Percentiles rank a stretch among this genome's conserved stretches.
These are phyloP conservation scores for Dactylellina cionopaga DNA, from an alignment of 2,329 filamentous ascomycete species.

Conservation along the genomic window DNA sequence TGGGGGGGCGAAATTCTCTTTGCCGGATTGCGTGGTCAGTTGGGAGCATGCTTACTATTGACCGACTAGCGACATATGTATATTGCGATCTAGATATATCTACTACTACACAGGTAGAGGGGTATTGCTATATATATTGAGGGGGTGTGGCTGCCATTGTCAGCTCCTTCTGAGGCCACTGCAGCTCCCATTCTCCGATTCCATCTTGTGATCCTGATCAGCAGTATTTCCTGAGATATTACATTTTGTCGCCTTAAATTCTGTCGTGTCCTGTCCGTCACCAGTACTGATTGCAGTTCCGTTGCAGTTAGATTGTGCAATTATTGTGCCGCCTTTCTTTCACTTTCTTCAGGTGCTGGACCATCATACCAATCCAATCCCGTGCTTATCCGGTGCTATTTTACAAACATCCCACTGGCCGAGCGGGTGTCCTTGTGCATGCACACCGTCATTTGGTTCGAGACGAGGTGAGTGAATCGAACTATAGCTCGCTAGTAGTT, in stretches of 20 bases:
- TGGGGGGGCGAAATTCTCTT: constrained; percentile 22
- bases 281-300: constrained; percentile 2
- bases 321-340: too few relatives aligned
- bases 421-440: neutral
- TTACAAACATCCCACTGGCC: constrained; percentile 10
- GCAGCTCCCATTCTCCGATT: constrained; percentile 3
- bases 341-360: too few relatives aligned
- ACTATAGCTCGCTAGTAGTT: neutral
- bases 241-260: constrained; percentile 36
- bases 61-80: too few relatives aligned
- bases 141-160: constrained; percentile 41
- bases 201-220: constrained; percentile 20
- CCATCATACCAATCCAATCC: too few relatives aligned
- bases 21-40: neutral
- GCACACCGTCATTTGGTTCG: neutral
- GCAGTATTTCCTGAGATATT: constrained; percentile 16
- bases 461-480: constrained; percentile 40
- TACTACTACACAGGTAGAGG: too few relatives aligned
- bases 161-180: constrained; percentile 33
- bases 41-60: too few relatives aligned
- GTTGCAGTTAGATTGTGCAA: neutral
- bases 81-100: too few relatives aligned
- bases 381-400: constrained; percentile 48
- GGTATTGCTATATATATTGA: too few relatives aligned
- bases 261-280: too few relatives aligned